phyloP scores from a whole-genome alignment of 495 filamentous ascomycete genomes.

The Umbilicaria muhlenbergii region DNA sequence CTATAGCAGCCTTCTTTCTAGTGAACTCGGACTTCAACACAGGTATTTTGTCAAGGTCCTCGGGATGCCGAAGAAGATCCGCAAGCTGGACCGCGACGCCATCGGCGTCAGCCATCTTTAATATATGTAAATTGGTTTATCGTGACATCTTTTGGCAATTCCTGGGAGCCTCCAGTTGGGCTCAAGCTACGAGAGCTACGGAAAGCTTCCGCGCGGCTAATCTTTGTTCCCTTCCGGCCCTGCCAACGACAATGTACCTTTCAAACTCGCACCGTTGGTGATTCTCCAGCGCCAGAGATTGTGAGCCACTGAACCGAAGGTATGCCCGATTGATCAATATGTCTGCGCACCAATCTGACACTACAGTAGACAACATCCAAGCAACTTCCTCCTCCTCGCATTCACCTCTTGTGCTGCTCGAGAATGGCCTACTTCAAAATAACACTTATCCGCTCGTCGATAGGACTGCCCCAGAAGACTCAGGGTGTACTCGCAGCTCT shows the following conservation, averaged over 20 bases:
- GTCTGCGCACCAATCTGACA: conserved; percentile 1
- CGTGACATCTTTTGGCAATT: too few species aligned
- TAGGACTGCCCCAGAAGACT: conserved; percentile 74
- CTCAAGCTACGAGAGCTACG: too few species aligned
- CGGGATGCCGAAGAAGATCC: conserved; percentile 45
- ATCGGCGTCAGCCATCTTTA: conserved; percentile 26
- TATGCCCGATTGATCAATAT: neutral
- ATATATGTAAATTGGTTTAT: too few species aligned
- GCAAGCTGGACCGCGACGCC: conserved; percentile 31
- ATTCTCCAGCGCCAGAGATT: too few species aligned
- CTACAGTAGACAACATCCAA: neutral
- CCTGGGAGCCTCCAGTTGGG: too few species aligned
- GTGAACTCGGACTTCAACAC: conserved; percentile 82
- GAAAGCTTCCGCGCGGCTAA: too few species aligned
- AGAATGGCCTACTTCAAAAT: conserved; percentile 89
- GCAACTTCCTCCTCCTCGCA: neutral
- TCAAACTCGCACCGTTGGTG: too few species aligned
- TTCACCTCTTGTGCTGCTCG: neutral
- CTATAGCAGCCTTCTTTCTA: conserved; percentile 83
- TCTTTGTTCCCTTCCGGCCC: too few species aligned
- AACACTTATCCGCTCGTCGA: conserved; percentile 81
- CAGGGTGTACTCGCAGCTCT: conserved; percentile 76
- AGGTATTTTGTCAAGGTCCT: conserved; percentile 90
- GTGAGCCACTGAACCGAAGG: too few species aligned
- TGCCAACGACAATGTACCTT: too few species aligned